Evolutionary conservation across 208 protist species (phyloP).

Genomic region (Leishmania tropica): DNA sequence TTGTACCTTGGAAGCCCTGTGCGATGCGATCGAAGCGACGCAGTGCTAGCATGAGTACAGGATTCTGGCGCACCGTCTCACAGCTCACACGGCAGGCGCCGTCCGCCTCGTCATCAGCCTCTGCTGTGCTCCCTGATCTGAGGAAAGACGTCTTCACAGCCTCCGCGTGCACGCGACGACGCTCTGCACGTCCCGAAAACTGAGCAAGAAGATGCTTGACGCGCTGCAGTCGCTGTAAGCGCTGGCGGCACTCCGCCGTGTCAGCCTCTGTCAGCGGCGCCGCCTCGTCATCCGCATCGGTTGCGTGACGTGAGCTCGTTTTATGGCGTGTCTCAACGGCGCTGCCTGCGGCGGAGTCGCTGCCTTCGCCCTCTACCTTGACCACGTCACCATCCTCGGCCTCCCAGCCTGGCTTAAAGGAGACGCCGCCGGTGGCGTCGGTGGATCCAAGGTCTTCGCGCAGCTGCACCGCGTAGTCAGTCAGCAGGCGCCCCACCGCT

Average conservation of each 20-base stretch:
- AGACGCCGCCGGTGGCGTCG: not conserved
- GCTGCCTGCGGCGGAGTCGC: not conserved
- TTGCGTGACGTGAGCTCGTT: not conserved
- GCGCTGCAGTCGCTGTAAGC: constrained; percentile 25
- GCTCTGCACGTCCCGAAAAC: not conserved
- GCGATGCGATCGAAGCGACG: constrained; percentile 14
- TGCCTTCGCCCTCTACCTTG: not conserved
- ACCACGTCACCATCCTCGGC: not conserved
- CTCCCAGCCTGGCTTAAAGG: not conserved
- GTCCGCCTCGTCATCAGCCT: not conserved
- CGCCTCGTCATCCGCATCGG: constrained; percentile 8
- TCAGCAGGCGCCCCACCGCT: constrained; percentile 37
- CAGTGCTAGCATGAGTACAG: constrained; percentile 19
- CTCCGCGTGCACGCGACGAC: not conserved
- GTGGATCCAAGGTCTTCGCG: constrained; percentile 40
- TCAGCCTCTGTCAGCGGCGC: constrained; percentile 26
- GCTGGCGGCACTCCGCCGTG: constrained; percentile 8
- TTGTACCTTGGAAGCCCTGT: constrained; percentile 11
- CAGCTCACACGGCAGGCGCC: constrained; percentile 1
- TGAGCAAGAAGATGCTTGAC: constrained; percentile 10
- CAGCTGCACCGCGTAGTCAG: constrained; percentile 52
- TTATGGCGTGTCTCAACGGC: not conserved
- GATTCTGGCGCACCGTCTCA: constrained; percentile 15
- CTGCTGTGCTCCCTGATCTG: not conserved
- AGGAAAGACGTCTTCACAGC: not conserved